Percentiles rank a stretch among this genome's conserved stretches.
Evolutionary conservation across 306 rosid genomes (phyloP).

Genomic region (Heteromeles arbutifolia): DNA sequence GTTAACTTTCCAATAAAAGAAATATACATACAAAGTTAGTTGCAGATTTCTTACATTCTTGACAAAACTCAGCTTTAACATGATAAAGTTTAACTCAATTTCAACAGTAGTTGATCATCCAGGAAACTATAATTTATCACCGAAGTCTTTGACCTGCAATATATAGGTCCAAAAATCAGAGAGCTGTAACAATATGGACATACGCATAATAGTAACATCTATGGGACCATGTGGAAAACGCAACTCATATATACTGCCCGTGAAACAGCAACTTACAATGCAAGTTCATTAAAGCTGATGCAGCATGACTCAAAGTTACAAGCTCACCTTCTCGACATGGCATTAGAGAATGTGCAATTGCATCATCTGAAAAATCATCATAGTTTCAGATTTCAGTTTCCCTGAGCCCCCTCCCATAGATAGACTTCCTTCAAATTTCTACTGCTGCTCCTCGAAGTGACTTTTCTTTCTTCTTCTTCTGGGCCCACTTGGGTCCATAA

Average conservation of each 20-base stretch:
- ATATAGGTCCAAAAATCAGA: neutral
- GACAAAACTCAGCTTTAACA: slow-evolving; percentile 14
- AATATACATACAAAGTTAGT: neutral
- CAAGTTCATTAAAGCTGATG: neutral
- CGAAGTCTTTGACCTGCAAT: neutral
- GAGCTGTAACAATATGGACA: neutral
- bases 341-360: slow-evolving; percentile 5
- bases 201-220: neutral
- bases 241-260: neutral
- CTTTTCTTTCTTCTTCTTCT: slow-evolving; percentile 50
- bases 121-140: slow-evolving; percentile 2
- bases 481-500: slow-evolving; percentile 92
- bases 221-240: neutral
- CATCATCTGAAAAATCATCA: neutral
- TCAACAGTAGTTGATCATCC: neutral
- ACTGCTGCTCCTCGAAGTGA: slow-evolving; percentile 19
- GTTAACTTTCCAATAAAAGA: neutral
- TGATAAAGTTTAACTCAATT: neutral
- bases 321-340: neutral
- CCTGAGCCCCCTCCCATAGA: neutral
- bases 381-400: slow-evolving; percentile 11
- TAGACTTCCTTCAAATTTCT: slow-evolving; percentile 21
- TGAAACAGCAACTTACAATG: slow-evolving; percentile 1
- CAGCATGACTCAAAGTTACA: neutral
- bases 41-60: slow-evolving; percentile 2